phyloP scores from a whole-genome alignment of 495 filamentous ascomycete species.

The Penicillium odoratum region DNA sequence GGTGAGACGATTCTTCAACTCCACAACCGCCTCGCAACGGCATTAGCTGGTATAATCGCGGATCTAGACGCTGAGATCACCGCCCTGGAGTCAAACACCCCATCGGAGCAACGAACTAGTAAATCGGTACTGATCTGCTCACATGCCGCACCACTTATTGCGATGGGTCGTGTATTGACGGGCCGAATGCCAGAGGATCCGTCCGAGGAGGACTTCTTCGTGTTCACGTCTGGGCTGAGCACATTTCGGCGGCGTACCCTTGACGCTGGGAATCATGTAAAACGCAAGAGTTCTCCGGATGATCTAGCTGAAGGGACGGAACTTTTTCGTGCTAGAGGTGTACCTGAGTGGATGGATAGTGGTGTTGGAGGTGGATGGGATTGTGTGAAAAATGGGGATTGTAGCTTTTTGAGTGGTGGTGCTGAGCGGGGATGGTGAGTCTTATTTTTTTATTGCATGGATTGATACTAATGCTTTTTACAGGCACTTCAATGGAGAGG shows the following conservation, averaged over 20 bases:
- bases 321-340: conserved; percentile 21
- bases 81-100: conserved; percentile 25
- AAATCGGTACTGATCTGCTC: conserved; percentile 77
- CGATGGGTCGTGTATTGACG: conserved; percentile 77
- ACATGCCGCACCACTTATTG: conserved; percentile 89
- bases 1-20: conserved; percentile 79
- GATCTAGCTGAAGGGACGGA: conserved; percentile 34
- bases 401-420: conserved; percentile 71
- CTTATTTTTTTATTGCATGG: conserved; percentile 4
- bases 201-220: conserved; percentile 73
- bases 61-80: conserved; percentile 62
- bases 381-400: conserved; percentile 77
- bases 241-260: conserved; percentile 49
- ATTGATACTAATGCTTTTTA: conserved; percentile 11
- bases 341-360: conserved; percentile 60
- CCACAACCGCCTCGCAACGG: conserved; percentile 74
- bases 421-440: conserved; percentile 90
- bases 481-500: conserved; percentile 77
- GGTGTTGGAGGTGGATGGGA: conserved; percentile 82
- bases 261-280: not conserved
- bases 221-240: conserved; percentile 82
- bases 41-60: conserved; percentile 68
- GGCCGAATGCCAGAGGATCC: conserved; percentile 68
- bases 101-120: conserved; percentile 27
- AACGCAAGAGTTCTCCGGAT: not conserved